A percentile compares a stretch with the other conserved stretches of the same genome.
These are phyloP conservation scores for Mycena indigotica DNA, from an alignment of 768 basidiomycete species.

Conservation along the genomic window DNA sequence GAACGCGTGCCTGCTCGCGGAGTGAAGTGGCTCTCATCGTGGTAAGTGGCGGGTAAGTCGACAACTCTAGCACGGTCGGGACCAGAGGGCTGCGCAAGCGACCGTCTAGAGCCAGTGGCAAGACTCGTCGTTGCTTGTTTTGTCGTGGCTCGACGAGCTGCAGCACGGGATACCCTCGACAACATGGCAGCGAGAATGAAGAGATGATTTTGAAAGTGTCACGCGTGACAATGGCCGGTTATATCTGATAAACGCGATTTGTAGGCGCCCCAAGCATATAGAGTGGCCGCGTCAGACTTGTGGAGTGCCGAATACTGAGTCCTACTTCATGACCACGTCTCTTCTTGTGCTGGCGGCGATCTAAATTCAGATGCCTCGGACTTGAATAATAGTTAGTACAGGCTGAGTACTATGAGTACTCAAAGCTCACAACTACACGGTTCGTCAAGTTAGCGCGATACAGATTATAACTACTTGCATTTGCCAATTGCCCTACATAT, in stretches of 20 bases:
- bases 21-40: conserved; percentile 67
- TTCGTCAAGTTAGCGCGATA: no score
- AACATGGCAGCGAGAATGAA: conserved; percentile 47
- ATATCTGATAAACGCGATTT: conserved; percentile 2
- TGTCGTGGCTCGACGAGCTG: conserved; percentile 37
- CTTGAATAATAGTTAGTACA: no score
- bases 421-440: no score
- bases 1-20: conserved; percentile 62
- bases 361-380: no score
- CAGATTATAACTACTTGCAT: no score
- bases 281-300: no score
- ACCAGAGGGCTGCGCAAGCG: conserved; percentile 79
- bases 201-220: conserved; percentile 23
- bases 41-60: conserved; percentile 75
- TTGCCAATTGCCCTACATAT: no score
- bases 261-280: no score
- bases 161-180: conserved; percentile 52
- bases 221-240: conserved; percentile 8
- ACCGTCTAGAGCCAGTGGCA: conserved; percentile 43
- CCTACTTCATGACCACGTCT: no score
- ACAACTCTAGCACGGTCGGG: conserved; percentile 83
- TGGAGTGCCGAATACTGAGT: no score
- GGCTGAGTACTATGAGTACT: no score
- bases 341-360: no score
- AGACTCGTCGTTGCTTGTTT: conserved; percentile 30